These are phyloP conservation scores for Solanum appendiculatum DNA, from an alignment of 257 asterid species.

Conservation along the genomic window DNA sequence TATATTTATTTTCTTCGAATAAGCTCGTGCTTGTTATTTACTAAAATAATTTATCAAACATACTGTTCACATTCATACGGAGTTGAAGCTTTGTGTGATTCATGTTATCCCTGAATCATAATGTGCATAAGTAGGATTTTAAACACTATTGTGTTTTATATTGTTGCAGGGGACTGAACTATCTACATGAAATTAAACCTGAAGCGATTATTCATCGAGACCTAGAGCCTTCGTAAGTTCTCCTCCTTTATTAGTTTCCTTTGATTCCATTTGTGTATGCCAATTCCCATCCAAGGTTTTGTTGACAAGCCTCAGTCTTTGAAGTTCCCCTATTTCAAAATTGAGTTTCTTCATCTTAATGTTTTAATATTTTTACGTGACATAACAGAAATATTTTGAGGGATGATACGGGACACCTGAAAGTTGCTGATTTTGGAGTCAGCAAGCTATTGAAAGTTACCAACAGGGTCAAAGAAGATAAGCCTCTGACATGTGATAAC, in stretches of 20 bases:
- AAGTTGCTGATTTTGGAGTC: slow-evolving; percentile 95
- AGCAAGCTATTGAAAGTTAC: slow-evolving; percentile 82
- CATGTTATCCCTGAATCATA: background rate
- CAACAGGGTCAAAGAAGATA: slow-evolving; percentile 64
- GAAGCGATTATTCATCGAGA: slow-evolving; percentile 90
- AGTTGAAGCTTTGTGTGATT: background rate
- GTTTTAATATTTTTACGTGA: slow-evolving; percentile 1
- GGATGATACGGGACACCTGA: slow-evolving; percentile 93
- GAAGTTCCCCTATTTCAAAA: background rate
- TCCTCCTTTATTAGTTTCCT: background rate
- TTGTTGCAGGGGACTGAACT: slow-evolving; percentile 86
- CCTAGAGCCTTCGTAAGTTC: slow-evolving; percentile 92
- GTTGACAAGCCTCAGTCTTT: background rate
- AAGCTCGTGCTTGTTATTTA: background rate
- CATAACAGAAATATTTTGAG: slow-evolving; percentile 78
- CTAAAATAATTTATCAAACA: background rate
- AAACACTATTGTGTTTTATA: background rate
- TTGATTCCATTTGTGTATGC: background rate
- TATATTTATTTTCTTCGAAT: background rate
- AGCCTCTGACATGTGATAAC: slow-evolving; percentile 36
- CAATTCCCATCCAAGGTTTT: background rate
- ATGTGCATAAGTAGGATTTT: background rate
- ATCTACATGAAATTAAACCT: slow-evolving; percentile 72
- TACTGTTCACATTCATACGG: background rate
- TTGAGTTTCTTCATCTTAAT: background rate